phyloP scores from a whole-genome alignment of 2,329 filamentous ascomycete genomes.

The Ceratocystis huliohia region DNA sequence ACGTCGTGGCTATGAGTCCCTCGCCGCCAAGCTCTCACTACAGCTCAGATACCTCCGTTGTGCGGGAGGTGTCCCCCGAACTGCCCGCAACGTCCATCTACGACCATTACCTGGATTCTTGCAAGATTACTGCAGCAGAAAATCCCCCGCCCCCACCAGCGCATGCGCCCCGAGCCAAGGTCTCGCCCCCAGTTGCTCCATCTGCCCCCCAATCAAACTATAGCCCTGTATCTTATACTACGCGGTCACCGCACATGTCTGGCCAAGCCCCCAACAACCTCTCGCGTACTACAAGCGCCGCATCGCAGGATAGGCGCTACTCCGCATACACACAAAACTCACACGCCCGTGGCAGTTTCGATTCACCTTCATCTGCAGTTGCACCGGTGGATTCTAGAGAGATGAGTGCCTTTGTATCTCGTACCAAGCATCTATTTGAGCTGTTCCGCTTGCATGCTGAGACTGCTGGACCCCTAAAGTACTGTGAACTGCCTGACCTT shows the following conservation, averaged over 20 bases:
- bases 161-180: not conserved
- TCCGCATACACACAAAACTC: conserved; percentile 20
- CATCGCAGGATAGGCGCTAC: conserved; percentile 25
- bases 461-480: conserved; percentile 51
- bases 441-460: conserved; percentile 70
- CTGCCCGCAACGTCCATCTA: conserved; percentile 3
- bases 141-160: not conserved
- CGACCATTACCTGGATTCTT: conserved; percentile 11
- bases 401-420: conserved; percentile 53
- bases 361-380: not conserved
- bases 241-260: conserved; percentile 10
- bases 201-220: conserved; percentile 14
- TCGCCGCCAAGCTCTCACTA: conserved; percentile 18
- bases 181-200: not conserved
- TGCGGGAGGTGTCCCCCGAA: conserved; percentile 18
- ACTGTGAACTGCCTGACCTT: conserved; percentile 53
- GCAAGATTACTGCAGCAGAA: not conserved
- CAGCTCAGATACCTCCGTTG: conserved; percentile 14
- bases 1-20: conserved; percentile 9
- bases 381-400: conserved; percentile 5
- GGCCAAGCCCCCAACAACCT: conserved; percentile 18
- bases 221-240: conserved; percentile 12
- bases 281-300: conserved; percentile 24
- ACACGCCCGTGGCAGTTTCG: conserved; percentile 8
- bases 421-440: conserved; percentile 61